Evolutionary conservation across 169 alveolate genomes (phyloP).

Genomic region (Theileria annulata): DNA sequence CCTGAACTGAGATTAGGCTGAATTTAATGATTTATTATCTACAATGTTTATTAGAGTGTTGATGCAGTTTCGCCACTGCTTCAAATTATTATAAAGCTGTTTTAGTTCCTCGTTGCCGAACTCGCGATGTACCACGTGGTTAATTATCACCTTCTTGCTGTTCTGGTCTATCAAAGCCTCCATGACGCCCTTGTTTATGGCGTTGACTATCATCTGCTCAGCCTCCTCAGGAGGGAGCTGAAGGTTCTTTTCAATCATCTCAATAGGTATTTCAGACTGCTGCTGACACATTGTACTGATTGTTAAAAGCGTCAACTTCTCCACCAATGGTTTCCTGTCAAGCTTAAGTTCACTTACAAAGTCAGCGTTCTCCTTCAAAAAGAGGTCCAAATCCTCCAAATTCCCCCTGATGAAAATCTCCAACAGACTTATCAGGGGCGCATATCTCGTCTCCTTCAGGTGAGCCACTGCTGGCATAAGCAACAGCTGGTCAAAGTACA

Average conservation of each 20-base stretch:
- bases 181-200: constrained; percentile 74
- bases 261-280: constrained; percentile 56
- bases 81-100: constrained; percentile 55
- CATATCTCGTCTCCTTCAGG: constrained; percentile 42
- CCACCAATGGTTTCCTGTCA: constrained; percentile 8
- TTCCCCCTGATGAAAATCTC: constrained; percentile 47
- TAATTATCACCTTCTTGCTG: constrained; percentile 59
- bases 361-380: constrained; percentile 26
- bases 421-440: constrained; percentile 43
- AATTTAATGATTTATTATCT: not conserved
- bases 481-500: constrained; percentile 67
- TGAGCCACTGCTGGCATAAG: constrained; percentile 64
- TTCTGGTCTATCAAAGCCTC: constrained; percentile 74
- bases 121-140: constrained; percentile 69
- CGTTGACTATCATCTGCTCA: constrained; percentile 71
- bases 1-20: not conserved
- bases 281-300: constrained; percentile 48
- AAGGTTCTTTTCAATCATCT: constrained; percentile 48
- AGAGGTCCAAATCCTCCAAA: constrained; percentile 28
- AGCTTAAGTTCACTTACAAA: constrained; percentile 17
- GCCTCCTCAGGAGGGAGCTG: constrained; percentile 50
- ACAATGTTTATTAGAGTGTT: constrained; percentile 28
- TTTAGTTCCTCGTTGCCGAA: constrained; percentile 62
- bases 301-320: constrained; percentile 43
- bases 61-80: constrained; percentile 57